A percentile compares a stretch with the other conserved stretches of the same genome.
These are phyloP conservation scores for Teunomyces cretensis DNA, from an alignment of 805 yeast species.

Conservation along the genomic window DNA sequence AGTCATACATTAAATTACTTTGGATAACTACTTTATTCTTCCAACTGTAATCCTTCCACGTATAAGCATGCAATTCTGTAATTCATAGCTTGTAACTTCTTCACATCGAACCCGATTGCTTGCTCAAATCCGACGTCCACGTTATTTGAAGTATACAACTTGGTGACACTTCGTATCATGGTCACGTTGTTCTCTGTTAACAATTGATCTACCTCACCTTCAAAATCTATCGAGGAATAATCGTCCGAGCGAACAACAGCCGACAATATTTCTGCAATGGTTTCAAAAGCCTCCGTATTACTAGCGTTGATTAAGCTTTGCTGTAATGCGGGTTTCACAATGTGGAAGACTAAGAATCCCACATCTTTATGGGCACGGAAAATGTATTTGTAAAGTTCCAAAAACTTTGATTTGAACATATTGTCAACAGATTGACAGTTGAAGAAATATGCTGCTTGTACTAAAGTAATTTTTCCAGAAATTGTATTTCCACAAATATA, in stretches of 20 bases:
- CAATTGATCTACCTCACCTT: slow-evolving; percentile 14
- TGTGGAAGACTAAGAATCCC: slow-evolving; percentile 31
- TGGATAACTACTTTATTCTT: slow-evolving; percentile 20
- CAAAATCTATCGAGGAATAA: slow-evolving; percentile 17
- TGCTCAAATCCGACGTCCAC: slow-evolving; percentile 13
- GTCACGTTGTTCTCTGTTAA: slow-evolving; percentile 14
- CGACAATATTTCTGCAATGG: slow-evolving; percentile 26
- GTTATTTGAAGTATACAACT: slow-evolving; percentile 7
- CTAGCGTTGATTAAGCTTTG: slow-evolving; percentile 25
- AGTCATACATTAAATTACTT: background rate
- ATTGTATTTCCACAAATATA: slow-evolving; percentile 18
- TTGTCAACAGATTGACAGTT: slow-evolving; percentile 28
- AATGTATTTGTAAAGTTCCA: slow-evolving; percentile 28
- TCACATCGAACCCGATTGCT: slow-evolving; percentile 15
- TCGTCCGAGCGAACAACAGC: slow-evolving; percentile 3
- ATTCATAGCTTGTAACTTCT: slow-evolving; percentile 30
- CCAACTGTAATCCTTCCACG: slow-evolving; percentile 36
- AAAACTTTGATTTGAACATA: slow-evolving; percentile 28
- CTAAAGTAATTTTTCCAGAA: slow-evolving; percentile 22
- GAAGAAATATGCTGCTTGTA: slow-evolving; percentile 32
- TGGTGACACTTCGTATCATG: slow-evolving; percentile 9
- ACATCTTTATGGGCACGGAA: slow-evolving; percentile 17
- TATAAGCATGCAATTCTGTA: slow-evolving; percentile 37
- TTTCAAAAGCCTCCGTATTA: slow-evolving; percentile 25
- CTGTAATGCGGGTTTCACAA: slow-evolving; percentile 27